Evolutionary conservation across 1,139 yeast genomes (phyloP).

Genomic region (Diutina neorugosa): DNA sequence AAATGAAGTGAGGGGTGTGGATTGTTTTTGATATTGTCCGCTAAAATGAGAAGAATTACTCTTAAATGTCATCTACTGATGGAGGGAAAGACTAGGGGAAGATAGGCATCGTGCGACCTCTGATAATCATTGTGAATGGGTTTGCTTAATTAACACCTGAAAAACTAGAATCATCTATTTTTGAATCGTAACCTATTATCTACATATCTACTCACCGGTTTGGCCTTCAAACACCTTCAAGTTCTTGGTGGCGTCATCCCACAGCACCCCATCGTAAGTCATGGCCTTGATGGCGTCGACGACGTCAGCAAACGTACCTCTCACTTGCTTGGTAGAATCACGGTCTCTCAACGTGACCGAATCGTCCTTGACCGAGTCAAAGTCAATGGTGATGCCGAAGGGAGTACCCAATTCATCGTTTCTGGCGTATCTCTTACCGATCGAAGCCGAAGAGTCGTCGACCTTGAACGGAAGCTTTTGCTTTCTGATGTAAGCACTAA

Average conservation of each 20-base stretch:
- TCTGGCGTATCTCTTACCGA: constrained; percentile 97
- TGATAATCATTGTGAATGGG: too few species aligned
- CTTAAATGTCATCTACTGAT: too few species aligned
- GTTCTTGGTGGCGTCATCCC: constrained; percentile 77
- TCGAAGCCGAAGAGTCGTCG: constrained; percentile 95
- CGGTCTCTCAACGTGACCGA: constrained; percentile 96
- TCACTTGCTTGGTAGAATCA: constrained; percentile 92
- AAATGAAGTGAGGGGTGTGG: too few species aligned
- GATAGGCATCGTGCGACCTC: too few species aligned
- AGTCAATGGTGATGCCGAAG: constrained; percentile 95
- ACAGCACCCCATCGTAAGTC: constrained; percentile 59
- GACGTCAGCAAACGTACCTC: constrained; percentile 77
- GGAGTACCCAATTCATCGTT: constrained; percentile 99
- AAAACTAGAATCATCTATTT: not conserved
- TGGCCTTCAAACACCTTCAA: constrained; percentile 42
- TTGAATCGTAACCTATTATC: not conserved
- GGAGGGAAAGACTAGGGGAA: too few species aligned
- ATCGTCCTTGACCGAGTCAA: constrained; percentile 81
- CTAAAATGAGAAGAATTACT: too few species aligned
- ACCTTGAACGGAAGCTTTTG: constrained; percentile 89
- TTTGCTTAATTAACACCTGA: not conserved
- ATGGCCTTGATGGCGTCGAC: constrained; percentile 68
- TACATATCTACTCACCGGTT: not conserved
- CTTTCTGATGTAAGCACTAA: constrained; percentile 58
- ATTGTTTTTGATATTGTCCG: too few species aligned